Conservation (phyloP, 306 rosid genomes). For the Quercus ilex region DNA sequence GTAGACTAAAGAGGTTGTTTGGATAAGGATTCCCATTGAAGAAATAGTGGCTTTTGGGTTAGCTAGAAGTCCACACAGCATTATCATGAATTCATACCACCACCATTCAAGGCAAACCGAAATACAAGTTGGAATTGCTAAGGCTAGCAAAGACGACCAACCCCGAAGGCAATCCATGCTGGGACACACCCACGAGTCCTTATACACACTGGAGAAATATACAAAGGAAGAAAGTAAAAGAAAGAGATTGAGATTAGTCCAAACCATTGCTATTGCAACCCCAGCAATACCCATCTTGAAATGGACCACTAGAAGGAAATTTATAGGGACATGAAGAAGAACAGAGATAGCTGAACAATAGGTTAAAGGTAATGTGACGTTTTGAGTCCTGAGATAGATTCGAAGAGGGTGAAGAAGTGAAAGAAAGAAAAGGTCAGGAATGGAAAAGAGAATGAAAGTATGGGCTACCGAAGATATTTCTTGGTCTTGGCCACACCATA, state of each 20-base stretch:
- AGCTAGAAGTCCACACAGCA: slow-evolving; percentile 69
- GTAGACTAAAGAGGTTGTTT: slow-evolving; percentile 77
- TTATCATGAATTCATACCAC: slow-evolving; percentile 97
- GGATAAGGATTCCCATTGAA: slow-evolving; percentile 91
- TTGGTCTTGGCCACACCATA: slow-evolving; percentile 80
- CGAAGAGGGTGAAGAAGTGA: slow-evolving; percentile 89
- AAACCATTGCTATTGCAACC: slow-evolving; percentile 83
- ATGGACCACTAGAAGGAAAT: slow-evolving; percentile 61
- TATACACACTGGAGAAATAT: slow-evolving; percentile 65
- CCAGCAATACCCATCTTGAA: slow-evolving; percentile 78
- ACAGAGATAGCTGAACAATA: slow-evolving; percentile 78
- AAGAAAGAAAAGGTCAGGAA: slow-evolving; percentile 84
- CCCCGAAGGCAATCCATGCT: slow-evolving; percentile 69
- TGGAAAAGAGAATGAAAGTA: slow-evolving; percentile 67
- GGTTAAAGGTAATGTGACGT: slow-evolving; percentile 70
- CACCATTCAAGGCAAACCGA: slow-evolving; percentile 98
- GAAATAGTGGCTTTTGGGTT: slow-evolving; percentile 85
- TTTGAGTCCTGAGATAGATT: slow-evolving; percentile 74
- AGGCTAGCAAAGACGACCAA: slow-evolving; percentile 69
- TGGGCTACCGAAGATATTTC: slow-evolving; percentile 75
- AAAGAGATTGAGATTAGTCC: slow-evolving; percentile 65
- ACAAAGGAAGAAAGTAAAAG: slow-evolving; percentile 55
- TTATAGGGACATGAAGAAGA: slow-evolving; percentile 77
- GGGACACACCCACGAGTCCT: slow-evolving; percentile 84
- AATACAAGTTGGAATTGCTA: slow-evolving; percentile 78